Percentiles rank a stretch among this genome's conserved stretches.
These are phyloP conservation scores for Fusarium burgessii DNA, from an alignment of 2,329 filamentous ascomycete genomes.

Conservation along the genomic window DNA sequence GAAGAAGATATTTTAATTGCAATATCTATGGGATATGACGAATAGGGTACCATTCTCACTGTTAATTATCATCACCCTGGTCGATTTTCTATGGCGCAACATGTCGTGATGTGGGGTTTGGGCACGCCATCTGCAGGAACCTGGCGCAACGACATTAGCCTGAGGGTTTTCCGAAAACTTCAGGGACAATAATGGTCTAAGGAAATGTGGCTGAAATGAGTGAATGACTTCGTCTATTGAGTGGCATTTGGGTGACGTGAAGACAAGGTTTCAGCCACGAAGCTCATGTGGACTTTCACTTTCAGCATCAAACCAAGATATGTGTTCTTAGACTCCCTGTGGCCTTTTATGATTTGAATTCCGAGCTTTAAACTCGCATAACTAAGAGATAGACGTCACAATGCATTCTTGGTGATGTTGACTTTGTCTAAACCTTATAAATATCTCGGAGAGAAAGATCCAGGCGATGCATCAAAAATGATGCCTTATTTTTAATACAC, in stretches of 20 bases:
- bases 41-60: not conserved
- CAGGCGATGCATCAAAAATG: no score
- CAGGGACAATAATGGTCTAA: fast-evolving
- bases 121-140: constrained; percentile 10
- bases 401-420: no score
- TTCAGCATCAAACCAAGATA: no score
- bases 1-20: not conserved
- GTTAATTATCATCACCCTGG: not conserved
- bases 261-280: not conserved
- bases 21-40: not conserved
- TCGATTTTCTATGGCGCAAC: not conserved
- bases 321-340: no score
- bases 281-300: no score
- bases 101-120: constrained; percentile 1
- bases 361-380: no score
- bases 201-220: not conserved
- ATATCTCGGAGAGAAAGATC: no score
- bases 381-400: no score
- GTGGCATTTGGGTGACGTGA: no score
- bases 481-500: no score
- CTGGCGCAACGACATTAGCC: not conserved
- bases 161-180: not conserved
- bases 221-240: not conserved
- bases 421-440: no score
- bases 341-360: no score